Evolutionary conservation across 768 basidiomycete genomes (phyloP).

Genomic region (Suillus weaverae): DNA sequence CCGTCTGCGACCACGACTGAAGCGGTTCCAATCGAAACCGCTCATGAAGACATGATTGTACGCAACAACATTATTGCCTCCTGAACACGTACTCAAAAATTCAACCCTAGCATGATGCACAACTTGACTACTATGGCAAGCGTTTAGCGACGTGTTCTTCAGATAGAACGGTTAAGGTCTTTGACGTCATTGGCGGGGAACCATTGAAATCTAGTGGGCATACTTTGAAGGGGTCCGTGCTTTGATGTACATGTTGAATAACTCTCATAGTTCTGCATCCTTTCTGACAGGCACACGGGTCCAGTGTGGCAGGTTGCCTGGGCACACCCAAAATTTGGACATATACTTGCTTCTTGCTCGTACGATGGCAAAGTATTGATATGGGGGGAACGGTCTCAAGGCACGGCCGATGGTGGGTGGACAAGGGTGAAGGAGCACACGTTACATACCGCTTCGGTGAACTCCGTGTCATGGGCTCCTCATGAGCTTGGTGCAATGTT

Average conservation of each 20-base stretch:
- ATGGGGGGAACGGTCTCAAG: slow-evolving; percentile 87
- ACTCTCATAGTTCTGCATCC: neutral
- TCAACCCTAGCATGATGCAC: slow-evolving; percentile 88
- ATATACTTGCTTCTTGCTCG: slow-evolving; percentile 96
- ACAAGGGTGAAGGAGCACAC: slow-evolving; percentile 94
- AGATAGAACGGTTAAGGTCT: slow-evolving; percentile 92
- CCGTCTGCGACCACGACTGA: slow-evolving; percentile 58
- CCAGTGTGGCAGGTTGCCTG: slow-evolving; percentile 99
- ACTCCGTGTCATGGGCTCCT: slow-evolving; percentile 99
- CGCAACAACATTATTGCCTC: slow-evolving; percentile 9
- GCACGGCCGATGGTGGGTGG: slow-evolving; percentile 65
- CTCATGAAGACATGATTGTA: slow-evolving; percentile 99
- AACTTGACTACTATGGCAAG: slow-evolving; percentile 97
- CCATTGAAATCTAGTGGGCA: slow-evolving; percentile 65
- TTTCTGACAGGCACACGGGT: slow-evolving; percentile 74
- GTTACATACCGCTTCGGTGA: slow-evolving; percentile 92
- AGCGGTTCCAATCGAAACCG: slow-evolving; percentile 87
- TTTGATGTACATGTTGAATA: neutral
- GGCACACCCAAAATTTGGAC: slow-evolving; percentile 97
- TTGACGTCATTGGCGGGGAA: slow-evolving; percentile 91
- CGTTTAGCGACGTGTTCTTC: slow-evolving; percentile 96
- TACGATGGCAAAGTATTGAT: slow-evolving; percentile 98
- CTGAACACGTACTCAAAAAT: neutral
- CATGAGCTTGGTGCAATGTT: slow-evolving; percentile 96
- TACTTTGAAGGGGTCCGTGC: slow-evolving; percentile 73